phyloP scores from a whole-genome alignment of 2,329 filamentous ascomycete genomes.

The Phialophora chinensis region DNA sequence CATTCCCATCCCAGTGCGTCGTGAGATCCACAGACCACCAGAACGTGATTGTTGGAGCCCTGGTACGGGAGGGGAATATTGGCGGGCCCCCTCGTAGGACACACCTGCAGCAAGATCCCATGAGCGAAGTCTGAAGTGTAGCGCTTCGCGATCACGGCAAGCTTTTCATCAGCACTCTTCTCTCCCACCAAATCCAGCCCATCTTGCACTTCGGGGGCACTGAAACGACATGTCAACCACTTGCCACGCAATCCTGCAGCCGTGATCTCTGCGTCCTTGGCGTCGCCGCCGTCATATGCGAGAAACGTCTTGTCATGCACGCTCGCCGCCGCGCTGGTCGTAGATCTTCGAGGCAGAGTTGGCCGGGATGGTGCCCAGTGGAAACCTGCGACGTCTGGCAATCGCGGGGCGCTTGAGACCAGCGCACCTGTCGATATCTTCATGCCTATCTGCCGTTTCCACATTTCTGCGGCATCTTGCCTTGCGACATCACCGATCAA shows the following conservation, averaged over 20 bases:
- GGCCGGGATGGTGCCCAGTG: background rate
- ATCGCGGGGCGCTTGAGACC: conserved; percentile 19
- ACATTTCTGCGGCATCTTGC: conserved; percentile 24
- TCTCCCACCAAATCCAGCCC: background rate
- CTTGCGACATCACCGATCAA: conserved; percentile 25
- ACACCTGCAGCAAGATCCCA: background rate
- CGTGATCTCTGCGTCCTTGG: background rate
- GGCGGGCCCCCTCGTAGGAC: background rate
- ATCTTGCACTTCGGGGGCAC: background rate
- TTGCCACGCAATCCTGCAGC: background rate
- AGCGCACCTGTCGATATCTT: conserved; percentile 24
- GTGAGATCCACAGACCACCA: conserved; percentile 4
- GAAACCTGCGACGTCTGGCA: background rate
- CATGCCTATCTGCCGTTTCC: conserved; percentile 23
- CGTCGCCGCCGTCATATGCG: conserved; percentile 1
- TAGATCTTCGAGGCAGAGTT: background rate
- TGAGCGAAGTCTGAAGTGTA: background rate
- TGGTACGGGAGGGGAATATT: background rate
- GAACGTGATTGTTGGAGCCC: background rate
- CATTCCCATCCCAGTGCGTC: background rate
- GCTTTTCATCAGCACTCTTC: background rate
- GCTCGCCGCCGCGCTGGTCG: background rate
- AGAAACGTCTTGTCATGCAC: background rate
- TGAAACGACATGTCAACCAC: conserved; percentile 4
- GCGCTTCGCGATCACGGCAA: background rate